Percentiles rank a stretch among this genome's conserved stretches.
These are phyloP conservation scores for Sherardia arvensis DNA, from an alignment of 257 asterid genomes.

Conservation along the genomic window DNA sequence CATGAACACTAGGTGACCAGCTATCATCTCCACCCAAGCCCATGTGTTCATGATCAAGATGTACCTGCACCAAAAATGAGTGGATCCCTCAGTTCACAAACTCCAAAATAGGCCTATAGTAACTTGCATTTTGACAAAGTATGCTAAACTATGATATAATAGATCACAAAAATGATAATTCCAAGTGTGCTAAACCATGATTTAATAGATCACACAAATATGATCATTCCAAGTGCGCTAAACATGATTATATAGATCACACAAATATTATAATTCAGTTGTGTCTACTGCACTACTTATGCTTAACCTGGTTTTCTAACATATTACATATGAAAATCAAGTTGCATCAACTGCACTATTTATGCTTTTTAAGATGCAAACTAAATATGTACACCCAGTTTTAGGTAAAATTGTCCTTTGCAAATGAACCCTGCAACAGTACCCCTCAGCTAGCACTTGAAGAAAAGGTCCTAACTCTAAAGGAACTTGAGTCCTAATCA, in stretches of 20 bases:
- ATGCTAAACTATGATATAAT: neutral
- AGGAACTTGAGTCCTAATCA: neutral
- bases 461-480: neutral
- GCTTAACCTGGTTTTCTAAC: too few species aligned
- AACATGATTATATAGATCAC: neutral
- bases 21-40: conserved; percentile 97
- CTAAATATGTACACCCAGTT: too few species aligned
- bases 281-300: neutral
- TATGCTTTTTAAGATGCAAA: too few species aligned
- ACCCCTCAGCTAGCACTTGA: too few species aligned
- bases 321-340: too few species aligned
- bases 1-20: conserved; percentile 92
- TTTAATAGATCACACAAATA: neutral
- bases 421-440: too few species aligned
- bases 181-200: neutral
- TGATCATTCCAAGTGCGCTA: neutral
- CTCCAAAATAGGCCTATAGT: neutral
- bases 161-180: neutral
- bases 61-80: conserved; percentile 49
- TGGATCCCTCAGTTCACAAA: neutral
- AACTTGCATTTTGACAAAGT: neutral
- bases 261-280: neutral
- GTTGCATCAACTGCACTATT: too few species aligned
- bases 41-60: conserved; percentile 93
- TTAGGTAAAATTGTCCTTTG: too few species aligned